phyloP scores from a whole-genome alignment of 75 land plant genomes.

The Chamaecyparis obtusa region DNA sequence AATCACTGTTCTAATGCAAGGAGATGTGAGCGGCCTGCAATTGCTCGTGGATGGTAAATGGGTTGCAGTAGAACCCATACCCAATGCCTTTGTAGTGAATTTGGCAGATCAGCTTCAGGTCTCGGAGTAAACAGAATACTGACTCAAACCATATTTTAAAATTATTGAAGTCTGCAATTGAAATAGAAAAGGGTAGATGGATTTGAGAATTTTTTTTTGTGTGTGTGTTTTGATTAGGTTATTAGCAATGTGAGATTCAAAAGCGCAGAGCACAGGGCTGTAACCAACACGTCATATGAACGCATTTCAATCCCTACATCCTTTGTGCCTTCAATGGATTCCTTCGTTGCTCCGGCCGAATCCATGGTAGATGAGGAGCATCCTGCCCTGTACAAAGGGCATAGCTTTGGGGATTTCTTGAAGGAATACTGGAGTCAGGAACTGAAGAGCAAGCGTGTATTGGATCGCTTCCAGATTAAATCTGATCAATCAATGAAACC shows the following conservation, averaged over 20 bases:
- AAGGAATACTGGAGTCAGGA: not conserved
- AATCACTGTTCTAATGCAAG: too few relatives aligned
- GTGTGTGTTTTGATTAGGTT: too few relatives aligned
- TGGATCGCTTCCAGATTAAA: not conserved
- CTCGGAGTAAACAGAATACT: not conserved
- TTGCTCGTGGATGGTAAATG: too few relatives aligned
- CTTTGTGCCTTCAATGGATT: conserved; percentile 46
- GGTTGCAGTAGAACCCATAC: too few relatives aligned
- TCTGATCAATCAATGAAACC: not conserved
- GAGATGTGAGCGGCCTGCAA: too few relatives aligned
- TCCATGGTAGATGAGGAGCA: conserved; percentile 27
- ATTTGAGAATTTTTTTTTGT: too few relatives aligned
- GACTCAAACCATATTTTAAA: too few relatives aligned
- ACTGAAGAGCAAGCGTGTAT: not conserved
- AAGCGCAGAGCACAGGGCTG: conserved; percentile 41
- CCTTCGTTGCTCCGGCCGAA: conserved; percentile 33
- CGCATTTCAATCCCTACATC: conserved; percentile 55
- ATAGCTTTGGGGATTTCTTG: not conserved
- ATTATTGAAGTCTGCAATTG: not conserved
- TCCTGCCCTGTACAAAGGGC: not conserved
- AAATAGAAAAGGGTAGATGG: too few relatives aligned
- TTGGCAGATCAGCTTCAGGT: conserved; percentile 24
- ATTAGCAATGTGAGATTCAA: too few relatives aligned
- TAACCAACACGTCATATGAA: conserved; percentile 23
- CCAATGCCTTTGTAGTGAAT: conserved; percentile 17